These are phyloP conservation scores for Globisporangium acanthophoron DNA, from an alignment of 352 stramenopile genomes.

Conservation along the genomic window DNA sequence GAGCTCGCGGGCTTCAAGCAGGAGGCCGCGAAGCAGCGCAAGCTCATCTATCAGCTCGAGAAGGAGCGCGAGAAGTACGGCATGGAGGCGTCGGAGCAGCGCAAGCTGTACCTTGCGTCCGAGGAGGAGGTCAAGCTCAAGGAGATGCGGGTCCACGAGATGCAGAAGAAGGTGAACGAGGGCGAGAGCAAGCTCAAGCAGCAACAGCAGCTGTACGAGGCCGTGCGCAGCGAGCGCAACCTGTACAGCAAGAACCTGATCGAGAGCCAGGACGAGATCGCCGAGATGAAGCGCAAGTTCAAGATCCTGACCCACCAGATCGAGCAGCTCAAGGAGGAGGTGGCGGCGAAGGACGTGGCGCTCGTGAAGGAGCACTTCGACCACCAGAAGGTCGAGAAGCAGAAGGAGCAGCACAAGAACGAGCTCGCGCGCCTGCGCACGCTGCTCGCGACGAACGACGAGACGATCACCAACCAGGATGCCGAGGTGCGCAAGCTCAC, in stretches of 20 bases:
- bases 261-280: slow-evolving; percentile 94
- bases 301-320: slow-evolving; percentile 97
- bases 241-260: slow-evolving; percentile 96
- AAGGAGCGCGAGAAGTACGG: slow-evolving; percentile 92
- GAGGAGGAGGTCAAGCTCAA: slow-evolving; percentile 81
- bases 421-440: slow-evolving; percentile 89
- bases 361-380: slow-evolving; percentile 96
- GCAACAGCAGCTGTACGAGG: slow-evolving; percentile 95
- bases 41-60: slow-evolving; percentile 90
- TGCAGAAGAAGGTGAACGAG: slow-evolving; percentile 87
- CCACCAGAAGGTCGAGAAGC: slow-evolving; percentile 93
- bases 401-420: slow-evolving; percentile 92
- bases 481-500: slow-evolving; percentile 91
- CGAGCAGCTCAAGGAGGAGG: slow-evolving; percentile 95
- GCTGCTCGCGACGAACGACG: slow-evolving; percentile 85
- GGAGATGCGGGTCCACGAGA: slow-evolving; percentile 76
- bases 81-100: slow-evolving; percentile 81
- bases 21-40: slow-evolving; percentile 85
- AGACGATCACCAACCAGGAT: slow-evolving; percentile 93
- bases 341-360: slow-evolving; percentile 92
- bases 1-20: slow-evolving; percentile 80
- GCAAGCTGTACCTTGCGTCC: slow-evolving; percentile 75
- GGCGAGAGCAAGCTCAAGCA: slow-evolving; percentile 94
- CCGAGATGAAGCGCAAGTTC: slow-evolving; percentile 95
- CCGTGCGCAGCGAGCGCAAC: slow-evolving; percentile 92